Percentiles rank a stretch among this genome's conserved stretches.
Conservation (phyloP, 257 asterid genomes). For the Dorcoceras hygrometricum region DNA sequence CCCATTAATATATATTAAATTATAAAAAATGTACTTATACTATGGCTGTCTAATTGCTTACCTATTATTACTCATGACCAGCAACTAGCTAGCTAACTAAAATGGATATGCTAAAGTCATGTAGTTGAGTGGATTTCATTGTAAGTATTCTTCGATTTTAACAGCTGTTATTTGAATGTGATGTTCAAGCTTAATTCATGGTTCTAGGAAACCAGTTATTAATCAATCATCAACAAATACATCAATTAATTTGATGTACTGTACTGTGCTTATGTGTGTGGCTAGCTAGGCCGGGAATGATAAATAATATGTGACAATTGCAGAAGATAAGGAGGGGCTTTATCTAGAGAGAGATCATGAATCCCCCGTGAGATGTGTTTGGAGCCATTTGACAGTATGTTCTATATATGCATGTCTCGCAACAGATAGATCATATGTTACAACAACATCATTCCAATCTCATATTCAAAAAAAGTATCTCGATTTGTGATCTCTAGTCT, state of each 20-base stretch:
- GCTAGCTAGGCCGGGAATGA: slow-evolving; percentile 13
- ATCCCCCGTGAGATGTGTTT: slow-evolving; percentile 73
- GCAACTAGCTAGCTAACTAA: too few relatives aligned
- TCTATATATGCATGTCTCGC: slow-evolving; percentile 18
- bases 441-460: slow-evolving; percentile 32
- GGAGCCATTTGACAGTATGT: slow-evolving; percentile 57
- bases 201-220: too few relatives aligned
- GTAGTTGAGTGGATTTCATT: too few relatives aligned
- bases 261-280: not conserved
- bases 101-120: too few relatives aligned
- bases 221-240: not conserved
- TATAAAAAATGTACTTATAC: not conserved
- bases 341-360: slow-evolving; percentile 27
- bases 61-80: too few relatives aligned
- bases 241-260: slow-evolving; percentile 12
- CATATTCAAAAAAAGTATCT: too few relatives aligned
- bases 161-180: too few relatives aligned
- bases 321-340: slow-evolving; percentile 25
- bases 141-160: too few relatives aligned
- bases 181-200: too few relatives aligned
- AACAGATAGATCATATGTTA: slow-evolving; percentile 17
- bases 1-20: not conserved
- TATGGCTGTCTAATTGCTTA: too few relatives aligned
- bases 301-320: slow-evolving; percentile 3
- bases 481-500: too few relatives aligned